Evolutionary conservation across 805 yeast genomes (phyloP).

Genomic region (Metschnikowia aberdeeniae): DNA sequence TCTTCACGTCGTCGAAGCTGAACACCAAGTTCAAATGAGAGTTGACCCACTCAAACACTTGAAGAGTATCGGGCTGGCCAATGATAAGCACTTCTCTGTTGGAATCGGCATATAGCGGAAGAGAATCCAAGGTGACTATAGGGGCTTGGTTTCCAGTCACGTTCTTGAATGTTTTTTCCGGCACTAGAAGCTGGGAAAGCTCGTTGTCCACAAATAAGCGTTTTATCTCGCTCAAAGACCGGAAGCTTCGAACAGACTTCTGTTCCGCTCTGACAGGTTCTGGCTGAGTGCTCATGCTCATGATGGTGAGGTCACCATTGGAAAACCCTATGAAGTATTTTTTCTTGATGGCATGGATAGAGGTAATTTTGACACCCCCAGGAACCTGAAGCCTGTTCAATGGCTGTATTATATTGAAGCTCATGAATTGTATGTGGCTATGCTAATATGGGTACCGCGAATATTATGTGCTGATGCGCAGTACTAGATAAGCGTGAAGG

Average conservation of each 20-base stretch:
- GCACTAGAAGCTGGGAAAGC: slow-evolving; percentile 14
- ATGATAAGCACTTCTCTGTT: slow-evolving; percentile 25
- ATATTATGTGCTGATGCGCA: not conserved
- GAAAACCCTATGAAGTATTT: slow-evolving; percentile 29
- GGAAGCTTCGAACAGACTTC: slow-evolving; percentile 16
- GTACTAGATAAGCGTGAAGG: too few species aligned
- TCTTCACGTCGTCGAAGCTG: slow-evolving; percentile 24
- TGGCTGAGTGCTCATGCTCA: slow-evolving; percentile 16
- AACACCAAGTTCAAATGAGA: slow-evolving; percentile 30
- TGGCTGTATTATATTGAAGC: slow-evolving; percentile 37
- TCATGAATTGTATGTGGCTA: slow-evolving; percentile 21
- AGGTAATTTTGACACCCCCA: slow-evolving; percentile 19
- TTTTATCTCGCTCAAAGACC: slow-evolving; percentile 25
- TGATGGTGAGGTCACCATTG: slow-evolving; percentile 34
- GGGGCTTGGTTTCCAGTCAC: slow-evolving; percentile 17
- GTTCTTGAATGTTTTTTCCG: slow-evolving; percentile 21
- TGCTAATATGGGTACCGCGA: not conserved
- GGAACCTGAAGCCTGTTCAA: slow-evolving; percentile 31
- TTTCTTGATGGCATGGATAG: slow-evolving; percentile 19
- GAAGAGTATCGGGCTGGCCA: slow-evolving; percentile 21
- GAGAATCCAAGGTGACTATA: slow-evolving; percentile 16
- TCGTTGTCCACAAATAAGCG: slow-evolving; percentile 21
- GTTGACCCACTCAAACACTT: slow-evolving; percentile 29
- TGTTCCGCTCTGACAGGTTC: slow-evolving; percentile 11
- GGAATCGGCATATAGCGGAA: slow-evolving; percentile 18